phyloP scores from a whole-genome alignment of 148 eudicot species.

The Rhododendron kiyosumense region DNA sequence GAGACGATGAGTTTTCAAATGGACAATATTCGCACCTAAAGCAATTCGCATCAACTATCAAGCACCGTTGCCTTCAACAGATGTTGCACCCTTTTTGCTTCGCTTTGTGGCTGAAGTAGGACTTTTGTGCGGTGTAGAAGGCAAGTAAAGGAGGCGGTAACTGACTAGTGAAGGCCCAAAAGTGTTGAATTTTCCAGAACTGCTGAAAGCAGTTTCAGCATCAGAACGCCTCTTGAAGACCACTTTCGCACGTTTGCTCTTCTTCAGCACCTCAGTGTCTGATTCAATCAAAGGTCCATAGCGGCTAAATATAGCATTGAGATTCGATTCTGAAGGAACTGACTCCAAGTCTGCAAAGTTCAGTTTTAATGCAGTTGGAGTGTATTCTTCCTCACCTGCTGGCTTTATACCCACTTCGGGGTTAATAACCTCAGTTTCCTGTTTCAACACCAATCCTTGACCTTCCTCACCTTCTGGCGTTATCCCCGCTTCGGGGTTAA shows the following conservation, averaged over 20 bases:
- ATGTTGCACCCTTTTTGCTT: constrained; percentile 27
- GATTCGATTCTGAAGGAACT: constrained; percentile 46
- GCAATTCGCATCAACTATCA: constrained; percentile 11
- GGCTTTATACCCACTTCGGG: constrained; percentile 20
- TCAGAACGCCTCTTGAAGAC: constrained; percentile 57
- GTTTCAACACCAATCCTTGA: constrained; percentile 1
- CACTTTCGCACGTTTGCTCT: constrained; percentile 60
- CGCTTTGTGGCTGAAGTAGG: constrained; percentile 27
- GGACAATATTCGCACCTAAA: background rate
- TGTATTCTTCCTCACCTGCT: constrained; percentile 22
- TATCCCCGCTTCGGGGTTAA: constrained; percentile 19
- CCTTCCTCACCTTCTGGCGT: constrained; percentile 15
- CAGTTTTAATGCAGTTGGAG: constrained; percentile 53
- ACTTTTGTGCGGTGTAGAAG: constrained; percentile 27
- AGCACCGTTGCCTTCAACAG: constrained; percentile 21
- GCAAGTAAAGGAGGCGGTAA: constrained; percentile 48
- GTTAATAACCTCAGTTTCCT: constrained; percentile 9
- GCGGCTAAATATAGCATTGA: constrained; percentile 52
- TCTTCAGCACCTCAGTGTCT: constrained; percentile 46
- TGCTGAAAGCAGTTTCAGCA: constrained; percentile 82
- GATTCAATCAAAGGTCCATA: constrained; percentile 56
- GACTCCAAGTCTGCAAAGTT: constrained; percentile 59
- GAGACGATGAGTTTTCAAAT: background rate
- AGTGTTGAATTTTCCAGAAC: constrained; percentile 58
- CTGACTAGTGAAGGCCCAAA: constrained; percentile 68